Evolutionary conservation across 2,329 filamentous ascomycete species (phyloP), one percentile per base, ranked within the genome.

Genomic region (Aspergillus texensis): DNA sequence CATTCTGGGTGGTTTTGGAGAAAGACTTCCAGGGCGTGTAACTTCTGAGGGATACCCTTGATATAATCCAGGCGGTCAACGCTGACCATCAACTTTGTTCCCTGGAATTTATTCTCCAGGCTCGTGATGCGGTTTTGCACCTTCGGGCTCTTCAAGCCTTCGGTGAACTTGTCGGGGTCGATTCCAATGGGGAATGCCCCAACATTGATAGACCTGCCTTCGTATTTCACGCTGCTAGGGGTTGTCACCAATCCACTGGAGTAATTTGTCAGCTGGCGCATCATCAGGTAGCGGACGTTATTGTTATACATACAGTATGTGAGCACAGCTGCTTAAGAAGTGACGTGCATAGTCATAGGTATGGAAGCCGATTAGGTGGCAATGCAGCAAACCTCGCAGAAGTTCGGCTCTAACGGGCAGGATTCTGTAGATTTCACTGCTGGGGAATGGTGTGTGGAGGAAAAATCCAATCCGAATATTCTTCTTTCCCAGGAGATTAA

Each of bases 391-490:
- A 60, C 94, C 93, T 48, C 90, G 85, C 45, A 97, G 85, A 58
- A 97, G 88, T 72, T 92, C 88, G 75, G 96, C 92, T 68, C 94
- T 88, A 26, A 97, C 93, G 1, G 94, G 94, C 19, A 97, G 83
- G 70, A 97, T 96, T 67, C 94, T 88, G 81, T 97, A 97, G 74
- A 97, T 96, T 80, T 97, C 94, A 71, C 91, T 94, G 76, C 91
- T 95, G 9, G 94, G 94, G 79, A 97, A 97, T 1, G 94, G 94
- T 0, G 94, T 97, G 79, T 97, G 94, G 32, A 97, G 83, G 84
- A 97, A 97, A 84, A 97, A 97, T 70, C 94, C 94, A 71, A 97
- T 93, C 83, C 96, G 96, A 79, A 97, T 89, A 70, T 96, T 94
- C 81, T 93, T 92, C 80, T 90, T 92, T 62, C 84, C 85, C 67